Evolutionary conservation across 768 basidiomycete genomes (phyloP).

Genomic region (Hygrocybe punicea): DNA sequence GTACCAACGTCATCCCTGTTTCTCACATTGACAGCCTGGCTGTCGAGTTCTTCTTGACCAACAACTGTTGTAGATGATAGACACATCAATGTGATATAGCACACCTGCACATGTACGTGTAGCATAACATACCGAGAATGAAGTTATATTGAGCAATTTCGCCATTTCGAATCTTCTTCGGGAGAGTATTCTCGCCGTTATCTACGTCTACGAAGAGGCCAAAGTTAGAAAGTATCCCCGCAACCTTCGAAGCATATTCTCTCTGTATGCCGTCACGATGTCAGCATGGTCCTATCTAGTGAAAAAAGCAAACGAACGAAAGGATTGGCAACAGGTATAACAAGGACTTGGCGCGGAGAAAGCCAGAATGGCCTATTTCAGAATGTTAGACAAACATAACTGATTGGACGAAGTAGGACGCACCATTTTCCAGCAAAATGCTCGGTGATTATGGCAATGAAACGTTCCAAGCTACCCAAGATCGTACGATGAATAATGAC

Average conservation of each 20-base stretch:
- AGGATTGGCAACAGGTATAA: constrained; percentile 88
- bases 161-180: constrained; percentile 96
- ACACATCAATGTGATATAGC: background rate
- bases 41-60: constrained; percentile 86
- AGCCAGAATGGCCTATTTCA: constrained; percentile 90
- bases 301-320: constrained; percentile 56
- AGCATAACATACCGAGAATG: constrained; percentile 68
- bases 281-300: constrained; percentile 6
- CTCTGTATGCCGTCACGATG: constrained; percentile 47
- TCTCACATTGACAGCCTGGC: constrained; percentile 87
- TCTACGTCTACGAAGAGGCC: constrained; percentile 92
- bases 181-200: constrained; percentile 85
- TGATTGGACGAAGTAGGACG: constrained; percentile 21
- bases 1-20: constrained; percentile 92
- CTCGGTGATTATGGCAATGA: constrained; percentile 96
- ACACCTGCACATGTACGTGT: background rate
- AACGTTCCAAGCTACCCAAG: constrained; percentile 88
- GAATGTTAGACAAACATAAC: background rate
- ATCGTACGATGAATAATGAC: constrained; percentile 99
- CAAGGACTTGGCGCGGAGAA: constrained; percentile 91
- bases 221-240: constrained; percentile 57
- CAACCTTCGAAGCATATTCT: constrained; percentile 85
- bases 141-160: constrained; percentile 98
- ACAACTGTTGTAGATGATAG: constrained; percentile 58
- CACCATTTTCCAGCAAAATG: constrained; percentile 98